These are phyloP conservation scores for Backusella tarrabulga DNA, from an alignment of 192 early-diverging fungal species.

Conservation along the genomic window DNA sequence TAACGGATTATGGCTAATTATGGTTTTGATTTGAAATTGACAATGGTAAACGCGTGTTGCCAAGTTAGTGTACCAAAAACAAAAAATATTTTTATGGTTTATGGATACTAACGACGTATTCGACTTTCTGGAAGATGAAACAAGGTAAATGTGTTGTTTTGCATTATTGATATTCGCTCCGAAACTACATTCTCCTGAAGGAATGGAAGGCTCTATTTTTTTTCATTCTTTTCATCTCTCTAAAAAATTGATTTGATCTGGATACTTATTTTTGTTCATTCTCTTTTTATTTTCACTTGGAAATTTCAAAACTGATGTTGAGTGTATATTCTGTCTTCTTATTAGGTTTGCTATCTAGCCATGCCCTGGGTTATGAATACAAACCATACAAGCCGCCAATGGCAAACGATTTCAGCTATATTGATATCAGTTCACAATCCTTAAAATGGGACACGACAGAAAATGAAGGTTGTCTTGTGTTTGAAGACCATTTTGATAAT, in stretches of 20 bases:
- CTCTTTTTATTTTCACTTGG: not conserved
- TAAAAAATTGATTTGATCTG: not conserved
- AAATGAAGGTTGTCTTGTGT: slow-evolving; percentile 25
- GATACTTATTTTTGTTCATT: not conserved
- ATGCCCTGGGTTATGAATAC: slow-evolving; percentile 1
- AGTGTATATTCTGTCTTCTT: not conserved
- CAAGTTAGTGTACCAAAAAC: not conserved
- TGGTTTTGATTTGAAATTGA: not conserved
- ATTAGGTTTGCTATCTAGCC: not conserved
- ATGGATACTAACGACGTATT: not conserved
- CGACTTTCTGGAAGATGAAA: not conserved
- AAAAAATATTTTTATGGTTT: not conserved
- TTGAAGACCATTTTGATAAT: slow-evolving; percentile 32
- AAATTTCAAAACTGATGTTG: not conserved
- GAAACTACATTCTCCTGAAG: slow-evolving; percentile 4
- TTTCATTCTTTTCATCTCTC: not conserved
- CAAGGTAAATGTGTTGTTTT: not conserved
- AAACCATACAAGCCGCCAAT: not conserved
- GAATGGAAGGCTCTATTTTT: not conserved
- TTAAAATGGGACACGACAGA: not conserved
- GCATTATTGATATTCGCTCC: not conserved
- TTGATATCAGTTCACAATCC: not conserved
- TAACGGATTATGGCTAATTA: not conserved
- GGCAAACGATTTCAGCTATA: not conserved
- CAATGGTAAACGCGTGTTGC: not conserved